Evolutionary conservation across 495 filamentous ascomycete genomes (phyloP), one percentile per base, ranked within the genome.

Genomic region (Penicillium nucicola): DNA sequence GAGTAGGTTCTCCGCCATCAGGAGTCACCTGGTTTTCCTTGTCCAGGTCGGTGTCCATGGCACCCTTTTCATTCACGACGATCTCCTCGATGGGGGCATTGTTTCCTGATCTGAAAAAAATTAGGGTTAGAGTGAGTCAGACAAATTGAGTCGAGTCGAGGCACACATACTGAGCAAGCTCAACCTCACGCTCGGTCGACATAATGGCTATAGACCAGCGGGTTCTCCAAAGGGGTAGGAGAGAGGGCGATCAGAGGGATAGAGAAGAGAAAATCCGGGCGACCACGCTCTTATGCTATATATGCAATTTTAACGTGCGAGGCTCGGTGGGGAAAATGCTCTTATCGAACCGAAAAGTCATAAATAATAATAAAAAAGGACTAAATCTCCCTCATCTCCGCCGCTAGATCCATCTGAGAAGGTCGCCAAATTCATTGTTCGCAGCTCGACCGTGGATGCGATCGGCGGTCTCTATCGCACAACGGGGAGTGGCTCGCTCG

Each of bases 1-100:
- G 74, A n/a, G 67, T 83, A 18, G 80, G 79, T 51, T 79, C 77
- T 19, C 73, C 72, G 19, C 75, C 75, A 57, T 80, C 76, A 8
- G 68, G 56, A 6, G 74, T 74, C 17, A 42, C 37, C 18, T 57
- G 42, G 22, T 62, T 59, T 48, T 74, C 71, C 55, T 76, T 71
- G 33, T 63, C 59, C 23, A 63, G 45, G 17, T 61, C 35, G 28
- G 17, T 18, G 1, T 48, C 62, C 43, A 63, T 37, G 15, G 36
- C 25, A n/a, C 53, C 45, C 47, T 74, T 69, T 4, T 67, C 66
- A 39, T 61, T 58, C 36, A 63, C 44, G 38, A 57, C 45, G 46
- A 61, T 50, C 15, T 66, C 48, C 28, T 62, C 44, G 31, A 57
- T 46, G 28, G 56, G 41, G 38, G 45, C 55, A 48, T 63, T 51